Evolutionary conservation across 345 rosid genomes (phyloP).

Genomic region (Dipteronia sinensis): DNA sequence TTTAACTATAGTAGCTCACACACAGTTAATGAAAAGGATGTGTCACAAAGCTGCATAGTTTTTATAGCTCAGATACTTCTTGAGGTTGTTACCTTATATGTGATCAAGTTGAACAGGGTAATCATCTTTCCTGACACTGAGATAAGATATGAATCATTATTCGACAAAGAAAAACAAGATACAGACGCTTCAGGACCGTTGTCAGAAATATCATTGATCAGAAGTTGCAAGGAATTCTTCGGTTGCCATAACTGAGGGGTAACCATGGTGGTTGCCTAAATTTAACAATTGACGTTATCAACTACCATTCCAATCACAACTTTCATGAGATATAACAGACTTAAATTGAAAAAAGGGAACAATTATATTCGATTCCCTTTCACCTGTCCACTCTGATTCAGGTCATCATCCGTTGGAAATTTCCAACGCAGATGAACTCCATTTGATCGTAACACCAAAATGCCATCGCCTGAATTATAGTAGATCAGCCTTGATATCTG

Average conservation of each 20-base stretch:
- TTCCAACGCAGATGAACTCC: conserved; percentile 45
- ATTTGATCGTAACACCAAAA: conserved; percentile 47
- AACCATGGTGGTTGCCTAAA: conserved; percentile 38
- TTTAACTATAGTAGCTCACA: too few relatives aligned
- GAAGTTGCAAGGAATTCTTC: conserved; percentile 20
- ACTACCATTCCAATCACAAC: not conserved
- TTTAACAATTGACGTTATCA: conserved; percentile 1
- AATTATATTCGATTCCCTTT: not conserved
- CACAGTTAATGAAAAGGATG: not conserved
- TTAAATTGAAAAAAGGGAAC: conserved; percentile 3
- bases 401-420: conserved; percentile 30
- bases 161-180: conserved; percentile 42
- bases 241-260: conserved; percentile 42
- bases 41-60: not conserved
- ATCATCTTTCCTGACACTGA: conserved; percentile 48
- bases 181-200: conserved; percentile 27
- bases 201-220: conserved; percentile 38
- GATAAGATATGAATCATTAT: conserved; percentile 44
- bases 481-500: conserved; percentile 47
- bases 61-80: not conserved
- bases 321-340: conserved; percentile 1
- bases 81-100: conserved; percentile 34
- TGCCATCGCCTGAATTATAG: conserved; percentile 43
- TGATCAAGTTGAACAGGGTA: conserved; percentile 41
- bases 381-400: conserved; percentile 37